phyloP scores from a whole-genome alignment of 2,329 filamentous ascomycete species.

The Aspergillus neoniger region DNA sequence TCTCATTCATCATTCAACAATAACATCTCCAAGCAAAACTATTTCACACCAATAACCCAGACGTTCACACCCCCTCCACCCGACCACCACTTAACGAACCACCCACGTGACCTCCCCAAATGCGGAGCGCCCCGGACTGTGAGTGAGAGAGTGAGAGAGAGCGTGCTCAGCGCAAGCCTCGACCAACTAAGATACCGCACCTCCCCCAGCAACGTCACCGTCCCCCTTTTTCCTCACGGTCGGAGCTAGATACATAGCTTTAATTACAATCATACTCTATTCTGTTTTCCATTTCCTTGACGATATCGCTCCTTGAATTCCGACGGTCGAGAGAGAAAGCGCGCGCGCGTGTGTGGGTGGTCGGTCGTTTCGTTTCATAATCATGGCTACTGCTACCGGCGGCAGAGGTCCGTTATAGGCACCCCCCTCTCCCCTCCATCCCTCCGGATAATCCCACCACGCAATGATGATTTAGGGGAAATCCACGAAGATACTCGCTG shows the following conservation, averaged over 20 bases:
- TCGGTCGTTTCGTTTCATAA: constrained; percentile 3
- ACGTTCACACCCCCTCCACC: neutral
- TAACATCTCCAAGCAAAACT: neutral
- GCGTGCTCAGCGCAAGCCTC: constrained; percentile 1
- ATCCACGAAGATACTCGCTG: too few species aligned
- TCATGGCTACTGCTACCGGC: constrained; percentile 41
- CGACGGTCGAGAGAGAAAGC: too few species aligned
- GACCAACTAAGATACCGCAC: neutral
- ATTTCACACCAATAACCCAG: neutral
- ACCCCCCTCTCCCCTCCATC: neutral
- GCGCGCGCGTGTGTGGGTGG: neutral
- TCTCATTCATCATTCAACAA: too few species aligned
- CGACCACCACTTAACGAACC: neutral
- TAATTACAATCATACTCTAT: neutral
- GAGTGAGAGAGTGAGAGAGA: too few species aligned
- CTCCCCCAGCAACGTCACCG: neutral
- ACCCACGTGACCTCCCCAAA: constrained; percentile 18
- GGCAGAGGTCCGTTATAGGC: constrained; percentile 34
- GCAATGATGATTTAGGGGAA: too few species aligned
- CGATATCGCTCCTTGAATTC: neutral
- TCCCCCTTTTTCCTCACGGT: neutral
- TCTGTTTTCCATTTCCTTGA: neutral
- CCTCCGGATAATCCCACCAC: neutral
- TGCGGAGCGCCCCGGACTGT: constrained; percentile 16
- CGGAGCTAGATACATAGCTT: neutral